Base-by-base conservation (phyloP, 2,329 filamentous ascomycete genomes). In the Aspergillus neoniger region DNA sequence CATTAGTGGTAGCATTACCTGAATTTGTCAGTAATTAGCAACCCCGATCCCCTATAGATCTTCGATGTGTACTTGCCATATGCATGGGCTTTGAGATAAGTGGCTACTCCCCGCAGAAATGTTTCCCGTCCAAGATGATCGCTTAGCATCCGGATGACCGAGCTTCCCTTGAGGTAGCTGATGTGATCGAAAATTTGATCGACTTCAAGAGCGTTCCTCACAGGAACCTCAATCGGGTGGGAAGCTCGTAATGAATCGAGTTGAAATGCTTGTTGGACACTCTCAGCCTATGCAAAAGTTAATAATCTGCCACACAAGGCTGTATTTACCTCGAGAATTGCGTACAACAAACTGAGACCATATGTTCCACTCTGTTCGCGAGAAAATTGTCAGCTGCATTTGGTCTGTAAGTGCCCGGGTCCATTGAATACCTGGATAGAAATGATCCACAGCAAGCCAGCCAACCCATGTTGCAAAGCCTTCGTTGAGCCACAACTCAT, bases 101-200 rank as follows among this genome's bases (percentile, higher is more conserved):
- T 87, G 17, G 91, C 88, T 53, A 99, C 93, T 68, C 95, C 95
- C 72, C 91, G 88, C 55, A 99, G 82, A 83, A 99, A 99, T 1
- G 86, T 90, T 70, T 96, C 88, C 55, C 90, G 88, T 14, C 92
- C 92, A 17, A 99, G 86, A 76, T 98, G 91, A 70, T 90, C 89
- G 68, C 92, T 94, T 69, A 99, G 80, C 95, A 99, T 99, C 72
- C 95, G 90, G 72, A 99, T 95, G 61, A 95, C 91, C 2, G 94
- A 96, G 80, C 92, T 96, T 38, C 95, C 95, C 81, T 99, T 98
- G 64, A 96, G 83, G 74, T 98, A 99, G 78, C 91, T 96, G 78
- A 99, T 98, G 74, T 89, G 86, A 75, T 99, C 95, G 72, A 99
- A 99, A 66, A 98, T 96, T 77, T 99, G 95, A 76, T 98, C 96